Conservation (phyloP, 177 flowering plant species). For the Vitis hybrid region DNA sequence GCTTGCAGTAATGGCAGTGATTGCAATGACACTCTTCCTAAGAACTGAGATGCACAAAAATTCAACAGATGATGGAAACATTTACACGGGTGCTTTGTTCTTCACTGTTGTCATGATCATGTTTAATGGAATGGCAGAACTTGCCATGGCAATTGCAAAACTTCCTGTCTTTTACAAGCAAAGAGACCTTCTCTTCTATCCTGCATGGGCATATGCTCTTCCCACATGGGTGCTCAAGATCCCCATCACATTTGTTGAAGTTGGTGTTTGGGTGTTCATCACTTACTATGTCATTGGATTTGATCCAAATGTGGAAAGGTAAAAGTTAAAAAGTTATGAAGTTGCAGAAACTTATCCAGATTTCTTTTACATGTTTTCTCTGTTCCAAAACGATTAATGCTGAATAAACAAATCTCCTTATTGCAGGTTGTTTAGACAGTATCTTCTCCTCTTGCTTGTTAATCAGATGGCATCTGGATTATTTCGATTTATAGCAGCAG, state of each 20-base stretch:
- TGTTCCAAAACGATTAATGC: neutral
- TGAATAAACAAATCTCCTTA: neutral
- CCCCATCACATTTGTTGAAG: slow-evolving; percentile 52
- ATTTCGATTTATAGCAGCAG: slow-evolving; percentile 47
- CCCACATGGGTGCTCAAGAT: slow-evolving; percentile 60
- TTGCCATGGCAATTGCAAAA: slow-evolving; percentile 49
- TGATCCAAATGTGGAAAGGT: slow-evolving; percentile 60
- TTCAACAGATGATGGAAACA: slow-evolving; percentile 30
- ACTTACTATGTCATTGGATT: slow-evolving; percentile 69
- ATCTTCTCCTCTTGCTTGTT: slow-evolving; percentile 35
- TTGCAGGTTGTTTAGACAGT: slow-evolving; percentile 63
- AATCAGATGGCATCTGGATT: slow-evolving; percentile 60
- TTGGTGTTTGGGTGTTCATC: slow-evolving; percentile 39
- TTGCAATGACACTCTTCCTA: slow-evolving; percentile 20
- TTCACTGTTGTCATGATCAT: slow-evolving; percentile 28
- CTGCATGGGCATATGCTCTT: slow-evolving; percentile 65
- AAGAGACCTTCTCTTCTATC: slow-evolving; percentile 57
- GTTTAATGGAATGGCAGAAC: slow-evolving; percentile 59
- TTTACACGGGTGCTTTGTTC: slow-evolving; percentile 55
- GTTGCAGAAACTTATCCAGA: no score
- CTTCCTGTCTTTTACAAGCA: slow-evolving; percentile 78
- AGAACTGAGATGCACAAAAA: slow-evolving; percentile 26
- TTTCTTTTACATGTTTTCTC: neutral
- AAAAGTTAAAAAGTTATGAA: neutral
- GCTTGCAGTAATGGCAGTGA: slow-evolving; percentile 8